Evolutionary conservation across 257 asterid genomes (phyloP), one percentile per base, ranked within the genome.

Genomic region (Solanum verrucosum): DNA sequence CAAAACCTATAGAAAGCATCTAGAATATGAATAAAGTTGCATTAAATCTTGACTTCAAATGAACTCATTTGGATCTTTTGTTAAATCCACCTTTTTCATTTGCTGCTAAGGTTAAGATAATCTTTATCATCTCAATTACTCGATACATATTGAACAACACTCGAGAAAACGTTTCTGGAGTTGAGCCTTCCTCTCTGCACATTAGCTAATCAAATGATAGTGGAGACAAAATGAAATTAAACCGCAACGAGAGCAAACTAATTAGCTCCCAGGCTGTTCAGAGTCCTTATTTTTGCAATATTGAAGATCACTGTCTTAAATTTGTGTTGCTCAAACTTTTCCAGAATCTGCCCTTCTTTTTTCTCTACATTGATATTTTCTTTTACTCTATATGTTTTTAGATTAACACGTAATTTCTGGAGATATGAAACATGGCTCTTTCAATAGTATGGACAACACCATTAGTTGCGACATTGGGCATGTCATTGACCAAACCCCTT

Each of bases 401-500:
- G 40, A 65, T 77, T 70, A 46, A 34, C 25, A 7, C 33, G 18
- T 29, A 70, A 33, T 33, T 37, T 34, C 9, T 77, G n/a, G 11
- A 18, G n/a, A 40, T 82, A 75, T 90, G 85, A 70, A 42, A 88
- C 91, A 95, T 98, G 98, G 96, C 96, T 34, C 92, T 96, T 52
- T 95, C 98, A 65, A 98, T 96, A 2, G 93, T 95, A 31, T 95
- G 98, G 96, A 96, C 98, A 37, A 93, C 42, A 38, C 3, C 10
- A 38, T 38, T 38, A 38, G 42, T 38, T 38, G 42, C 97, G 14
- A 95, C 98, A 23, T 86, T 95, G 37, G 97, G 98, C 75, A 93
- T 94, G 95, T 94, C 98, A 23, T 88, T 95, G 91, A 94, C 98
- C 9, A 94, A 94, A 84, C 98, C 98, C 7, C 67, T 94, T 13